phyloP scores from a whole-genome alignment of 177 flowering plant genomes.

The Tripterygium wilfordii region DNA sequence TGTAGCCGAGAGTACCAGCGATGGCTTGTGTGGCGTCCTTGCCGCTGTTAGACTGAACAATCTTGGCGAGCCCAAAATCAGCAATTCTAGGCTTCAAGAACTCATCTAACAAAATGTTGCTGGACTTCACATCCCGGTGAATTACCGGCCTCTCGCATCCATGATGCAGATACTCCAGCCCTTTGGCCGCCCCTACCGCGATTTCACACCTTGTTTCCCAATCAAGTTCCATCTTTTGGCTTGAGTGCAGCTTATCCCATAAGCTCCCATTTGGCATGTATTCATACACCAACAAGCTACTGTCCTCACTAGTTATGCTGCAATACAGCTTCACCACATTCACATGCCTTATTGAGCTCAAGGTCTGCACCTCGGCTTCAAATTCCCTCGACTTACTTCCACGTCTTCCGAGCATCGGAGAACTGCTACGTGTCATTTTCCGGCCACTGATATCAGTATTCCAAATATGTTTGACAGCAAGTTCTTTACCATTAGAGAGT shows the following conservation, averaged over 20 bases:
- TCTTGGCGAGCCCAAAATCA: constrained; percentile 67
- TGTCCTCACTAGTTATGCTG: constrained; percentile 60
- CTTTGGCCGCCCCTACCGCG: constrained; percentile 55
- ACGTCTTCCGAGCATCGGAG: constrained; percentile 45
- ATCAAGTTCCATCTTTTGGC: constrained; percentile 36
- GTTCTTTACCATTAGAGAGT: constrained; percentile 40
- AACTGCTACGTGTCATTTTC: constrained; percentile 18
- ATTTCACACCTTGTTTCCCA: constrained; percentile 57
- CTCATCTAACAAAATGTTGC: constrained; percentile 63
- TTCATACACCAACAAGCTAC: constrained; percentile 62
- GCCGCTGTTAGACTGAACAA: constrained; percentile 22
- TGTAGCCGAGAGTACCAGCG: constrained; percentile 61
- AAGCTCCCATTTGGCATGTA: constrained; percentile 58
- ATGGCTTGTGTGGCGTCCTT: constrained; percentile 47
- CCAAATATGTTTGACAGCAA: constrained; percentile 92
- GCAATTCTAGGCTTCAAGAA: constrained; percentile 59
- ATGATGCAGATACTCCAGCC: constrained; percentile 63
- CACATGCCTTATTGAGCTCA: constrained; percentile 58
- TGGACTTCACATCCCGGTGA: constrained; percentile 72
- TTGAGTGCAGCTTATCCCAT: constrained; percentile 51
- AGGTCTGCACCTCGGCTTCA: constrained; percentile 47
- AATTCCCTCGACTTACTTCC: constrained; percentile 42
- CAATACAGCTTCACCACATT: constrained; percentile 66
- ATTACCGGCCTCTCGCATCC: constrained; percentile 52
- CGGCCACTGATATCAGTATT: constrained; percentile 14